Evolutionary conservation across 306 rosid species (phyloP), one percentile per base, ranked within the genome.

Genomic region (Pterocarpus santalinus): DNA sequence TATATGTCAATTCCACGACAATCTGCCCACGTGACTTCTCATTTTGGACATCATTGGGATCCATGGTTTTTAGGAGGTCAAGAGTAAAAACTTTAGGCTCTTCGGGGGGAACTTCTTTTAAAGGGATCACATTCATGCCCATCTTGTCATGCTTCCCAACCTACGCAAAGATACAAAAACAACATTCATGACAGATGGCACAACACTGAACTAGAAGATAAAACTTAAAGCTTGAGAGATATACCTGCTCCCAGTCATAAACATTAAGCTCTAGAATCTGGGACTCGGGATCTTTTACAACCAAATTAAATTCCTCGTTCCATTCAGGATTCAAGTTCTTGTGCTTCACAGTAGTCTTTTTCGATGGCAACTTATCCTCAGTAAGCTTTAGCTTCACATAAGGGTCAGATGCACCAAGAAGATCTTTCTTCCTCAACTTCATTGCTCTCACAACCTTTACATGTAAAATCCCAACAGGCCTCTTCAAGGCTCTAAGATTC

Each of bases 311-410:
- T 58, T 91, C 97, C 57, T 93, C 99, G 79, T 95, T 95, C 99
- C 99, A 95, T 82, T 95, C 99, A 61, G 99, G 99, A 81, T 92
- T 95, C 87, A 95, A 86, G 86, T 90, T 91, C 88, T 89, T 95
- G 76, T 88, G 94, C 87, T 90, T 93, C 82, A 95, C 95, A 30
- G 88, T 73, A 43, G 99, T 92, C 95, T 91, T 95, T 87, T 92
- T 90, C 2, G 97, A 86, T 34, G 97, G 97, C 75, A 90, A 72
- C 80, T 88, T 90, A 51, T 93, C 90, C 41, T 91, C 97, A 1
- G 91, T 90, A 62, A 95, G 84, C 88, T 92, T 91, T 38, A 95
- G 60, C 83, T 95, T 95, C 30, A 95, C 97, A 28, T 93, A 95
- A 75, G 99, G 99, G 76, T 95, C 97, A 13, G 99, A 90, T 60